phyloP scores from a whole-genome alignment of 176 grass and related monocot genomes.

The Rhipidocladum racemiflorum region DNA sequence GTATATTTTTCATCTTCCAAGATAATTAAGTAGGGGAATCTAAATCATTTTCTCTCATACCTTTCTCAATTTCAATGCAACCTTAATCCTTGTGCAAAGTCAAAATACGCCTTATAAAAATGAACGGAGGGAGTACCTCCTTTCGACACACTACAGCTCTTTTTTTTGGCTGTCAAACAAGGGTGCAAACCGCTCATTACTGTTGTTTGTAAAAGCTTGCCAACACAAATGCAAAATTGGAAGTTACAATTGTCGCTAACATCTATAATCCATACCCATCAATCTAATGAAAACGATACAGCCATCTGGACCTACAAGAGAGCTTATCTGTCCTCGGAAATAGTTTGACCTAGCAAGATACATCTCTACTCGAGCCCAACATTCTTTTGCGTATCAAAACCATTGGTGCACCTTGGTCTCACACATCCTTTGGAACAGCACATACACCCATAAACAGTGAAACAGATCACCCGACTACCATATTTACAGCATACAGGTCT shows the following conservation, averaged over 20 bases:
- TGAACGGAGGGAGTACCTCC: no score
- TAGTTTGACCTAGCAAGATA: not conserved
- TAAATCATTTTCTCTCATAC: no score
- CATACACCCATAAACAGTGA: not conserved
- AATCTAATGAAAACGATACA: not conserved
- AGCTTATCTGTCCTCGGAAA: not conserved
- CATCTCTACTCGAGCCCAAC: slow-evolving; percentile 1
- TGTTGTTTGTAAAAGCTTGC: slow-evolving; percentile 1
- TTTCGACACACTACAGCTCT: not conserved
- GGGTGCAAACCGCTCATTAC: not conserved
- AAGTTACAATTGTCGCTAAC: not conserved
- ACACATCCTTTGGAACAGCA: not conserved
- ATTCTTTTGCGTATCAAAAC: not conserved
- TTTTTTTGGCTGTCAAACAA: slow-evolving; percentile 20
- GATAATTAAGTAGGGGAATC: no score
- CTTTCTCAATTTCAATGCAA: no score
- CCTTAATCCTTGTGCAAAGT: no score
- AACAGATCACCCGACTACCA: not conserved
- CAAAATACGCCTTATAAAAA: no score
- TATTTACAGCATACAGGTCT: not conserved
- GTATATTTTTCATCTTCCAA: no score
- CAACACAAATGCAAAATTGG: not conserved
- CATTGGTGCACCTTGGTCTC: not conserved
- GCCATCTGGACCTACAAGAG: not conserved
- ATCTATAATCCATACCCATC: not conserved